Percentiles rank a stretch among this genome's conserved stretches.
Conservation (phyloP, 805 yeast species). For the Lipomyces oligophaga region DNA sequence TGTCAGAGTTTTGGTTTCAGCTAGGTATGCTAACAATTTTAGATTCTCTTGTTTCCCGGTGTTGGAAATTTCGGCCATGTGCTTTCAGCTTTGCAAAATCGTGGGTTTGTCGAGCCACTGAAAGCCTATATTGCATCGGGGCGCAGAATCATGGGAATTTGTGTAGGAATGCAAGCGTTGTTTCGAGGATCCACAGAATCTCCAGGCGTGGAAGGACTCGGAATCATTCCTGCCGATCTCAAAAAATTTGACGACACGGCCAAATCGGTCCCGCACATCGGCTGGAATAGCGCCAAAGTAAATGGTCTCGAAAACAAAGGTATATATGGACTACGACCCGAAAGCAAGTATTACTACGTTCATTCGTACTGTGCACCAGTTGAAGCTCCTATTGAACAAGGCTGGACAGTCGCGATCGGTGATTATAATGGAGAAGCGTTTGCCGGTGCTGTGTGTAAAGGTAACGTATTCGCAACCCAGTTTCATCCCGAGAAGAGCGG, state of each 20-base stretch:
- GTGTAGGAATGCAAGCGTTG: conserved; percentile 91
- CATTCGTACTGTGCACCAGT: conserved; percentile 83
- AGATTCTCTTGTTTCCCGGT: conserved; percentile 78
- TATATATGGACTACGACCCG: conserved; percentile 62
- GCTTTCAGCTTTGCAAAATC: conserved; percentile 59
- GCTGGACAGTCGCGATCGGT: conserved; percentile 73
- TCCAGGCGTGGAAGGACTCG: conserved; percentile 58
- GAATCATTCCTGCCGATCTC: conserved; percentile 51
- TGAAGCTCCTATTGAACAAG: conserved; percentile 39
- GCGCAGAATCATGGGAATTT: conserved; percentile 88
- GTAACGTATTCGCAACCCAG: conserved; percentile 88
- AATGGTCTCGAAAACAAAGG: conserved; percentile 28
- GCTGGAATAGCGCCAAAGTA: conserved; percentile 70
- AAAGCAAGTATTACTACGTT: conserved; percentile 82
- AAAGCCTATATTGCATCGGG: conserved; percentile 67
- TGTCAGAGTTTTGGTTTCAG: background rate
- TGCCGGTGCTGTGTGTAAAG: conserved; percentile 74
- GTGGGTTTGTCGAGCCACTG: conserved; percentile 65
- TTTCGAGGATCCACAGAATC: conserved; percentile 74
- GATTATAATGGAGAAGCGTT: conserved; percentile 75
- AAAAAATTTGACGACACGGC: conserved; percentile 55
- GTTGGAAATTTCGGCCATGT: conserved; percentile 97
- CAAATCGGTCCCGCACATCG: conserved; percentile 94
- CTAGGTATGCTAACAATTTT: background rate
- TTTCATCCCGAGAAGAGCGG: conserved; percentile 99